A percentile compares a stretch with the other conserved stretches of the same genome.
phyloP scores from a whole-genome alignment of 805 yeast genomes.

The Candida xyloterini region DNA sequence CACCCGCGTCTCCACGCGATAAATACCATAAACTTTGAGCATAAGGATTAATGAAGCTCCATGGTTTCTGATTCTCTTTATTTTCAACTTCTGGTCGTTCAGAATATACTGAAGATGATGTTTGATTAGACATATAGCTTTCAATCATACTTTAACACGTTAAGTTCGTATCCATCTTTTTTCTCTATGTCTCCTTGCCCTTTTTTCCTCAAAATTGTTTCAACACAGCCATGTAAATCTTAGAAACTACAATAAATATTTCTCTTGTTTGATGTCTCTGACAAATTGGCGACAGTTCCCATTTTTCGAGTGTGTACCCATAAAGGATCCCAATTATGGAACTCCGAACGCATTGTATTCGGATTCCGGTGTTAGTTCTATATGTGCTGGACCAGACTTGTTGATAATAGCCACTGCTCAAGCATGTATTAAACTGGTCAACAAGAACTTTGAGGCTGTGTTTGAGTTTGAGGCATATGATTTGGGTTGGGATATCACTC shows the following conservation, averaged over 20 bases:
- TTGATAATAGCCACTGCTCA: constrained; percentile 59
- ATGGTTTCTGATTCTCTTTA: constrained; percentile 1
- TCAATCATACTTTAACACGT: constrained; percentile 1
- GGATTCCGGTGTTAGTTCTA: constrained; percentile 67
- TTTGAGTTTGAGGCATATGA: constrained; percentile 63
- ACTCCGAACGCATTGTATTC: constrained; percentile 68
- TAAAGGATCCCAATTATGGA: constrained; percentile 75
- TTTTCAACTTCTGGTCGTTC: constrained; percentile 1
- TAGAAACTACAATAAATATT: not conserved
- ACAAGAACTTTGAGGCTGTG: constrained; percentile 43
- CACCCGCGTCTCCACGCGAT: constrained; percentile 34
- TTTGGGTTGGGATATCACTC: constrained; percentile 59
- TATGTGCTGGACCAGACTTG: constrained; percentile 53
- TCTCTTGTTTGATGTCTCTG: constrained; percentile 27
- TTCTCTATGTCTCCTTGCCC: constrained; percentile 4
- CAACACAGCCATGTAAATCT: constrained; percentile 11
- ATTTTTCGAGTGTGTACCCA: constrained; percentile 79
- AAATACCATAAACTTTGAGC: constrained; percentile 41
- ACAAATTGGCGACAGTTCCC: constrained; percentile 64
- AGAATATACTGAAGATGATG: constrained; percentile 21
- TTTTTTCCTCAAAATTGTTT: constrained; percentile 9
- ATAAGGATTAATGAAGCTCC: constrained; percentile 36
- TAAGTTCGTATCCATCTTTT: not conserved
- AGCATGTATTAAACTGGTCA: constrained; percentile 55
- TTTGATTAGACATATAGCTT: constrained; percentile 3